Percentiles rank a stretch among this genome's conserved stretches.
phyloP scores from a whole-genome alignment of 495 filamentous ascomycete genomes.

The Talaromyces liani region DNA sequence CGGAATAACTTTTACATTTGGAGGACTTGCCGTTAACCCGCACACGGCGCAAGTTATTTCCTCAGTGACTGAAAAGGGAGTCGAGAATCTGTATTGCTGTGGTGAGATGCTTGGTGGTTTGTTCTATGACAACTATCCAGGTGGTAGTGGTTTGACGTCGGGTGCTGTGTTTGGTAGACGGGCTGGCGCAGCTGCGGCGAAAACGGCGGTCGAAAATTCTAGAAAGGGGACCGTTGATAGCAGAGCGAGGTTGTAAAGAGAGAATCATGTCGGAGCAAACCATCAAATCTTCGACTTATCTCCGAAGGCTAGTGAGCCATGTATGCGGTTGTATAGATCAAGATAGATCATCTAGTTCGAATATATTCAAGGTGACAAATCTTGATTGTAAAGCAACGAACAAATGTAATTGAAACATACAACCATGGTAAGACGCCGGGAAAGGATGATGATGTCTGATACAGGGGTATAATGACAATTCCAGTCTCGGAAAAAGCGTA shows the following conservation, averaged over 20 bases:
- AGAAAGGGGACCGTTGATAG: neutral
- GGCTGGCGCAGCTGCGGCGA: conserved; percentile 38
- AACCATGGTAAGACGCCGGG: neutral
- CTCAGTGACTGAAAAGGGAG: conserved; percentile 25
- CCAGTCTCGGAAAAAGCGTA: neutral
- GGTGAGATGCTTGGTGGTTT: conserved; percentile 59
- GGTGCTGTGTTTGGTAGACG: conserved; percentile 50
- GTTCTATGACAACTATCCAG: conserved; percentile 58
- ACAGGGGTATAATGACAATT: neutral
- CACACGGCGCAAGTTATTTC: conserved; percentile 40
- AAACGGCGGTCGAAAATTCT: conserved; percentile 20
- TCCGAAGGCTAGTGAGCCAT: too few species aligned
- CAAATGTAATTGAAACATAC: neutral
- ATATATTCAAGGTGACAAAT: too few species aligned
- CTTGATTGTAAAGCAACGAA: neutral
- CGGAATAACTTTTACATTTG: conserved; percentile 62
- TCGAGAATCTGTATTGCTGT: conserved; percentile 47
- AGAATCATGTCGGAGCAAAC: neutral
- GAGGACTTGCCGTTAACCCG: conserved; percentile 46
- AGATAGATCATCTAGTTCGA: too few species aligned
- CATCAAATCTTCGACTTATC: neutral
- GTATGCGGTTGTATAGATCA: too few species aligned
- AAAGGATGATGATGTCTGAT: neutral
- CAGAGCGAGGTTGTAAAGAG: neutral
- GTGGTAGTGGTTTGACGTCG: conserved; percentile 54